Conservation (phyloP, 192 early-diverging fungal species). For the Mortierella antarctica region DNA sequence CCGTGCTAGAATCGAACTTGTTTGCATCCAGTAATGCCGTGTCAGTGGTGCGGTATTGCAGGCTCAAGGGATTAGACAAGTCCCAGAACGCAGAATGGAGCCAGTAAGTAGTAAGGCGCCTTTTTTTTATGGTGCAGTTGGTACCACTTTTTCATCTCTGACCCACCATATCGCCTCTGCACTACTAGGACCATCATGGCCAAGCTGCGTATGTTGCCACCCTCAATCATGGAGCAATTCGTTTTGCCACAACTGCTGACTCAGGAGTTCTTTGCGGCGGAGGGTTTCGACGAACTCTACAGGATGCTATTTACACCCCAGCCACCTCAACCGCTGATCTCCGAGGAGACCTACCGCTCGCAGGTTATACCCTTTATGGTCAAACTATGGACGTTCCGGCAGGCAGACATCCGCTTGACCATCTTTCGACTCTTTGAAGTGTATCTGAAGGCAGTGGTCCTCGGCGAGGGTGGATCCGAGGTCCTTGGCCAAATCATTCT, state of each 20-base stretch:
- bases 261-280: conserved; percentile 52
- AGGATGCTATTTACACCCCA: conserved; percentile 46
- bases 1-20: conserved; percentile 26
- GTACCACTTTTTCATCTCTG: not conserved
- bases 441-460: conserved; percentile 45
- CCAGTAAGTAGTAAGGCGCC: conserved; percentile 13
- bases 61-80: conserved; percentile 50
- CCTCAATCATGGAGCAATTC: conserved; percentile 44
- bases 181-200: conserved; percentile 30
- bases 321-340: conserved; percentile 33
- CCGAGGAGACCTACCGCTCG: conserved; percentile 30
- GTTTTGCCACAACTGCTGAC: conserved; percentile 51
- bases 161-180: not conserved
- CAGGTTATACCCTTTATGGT: conserved; percentile 50
- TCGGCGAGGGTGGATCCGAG: conserved; percentile 50
- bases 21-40: conserved; percentile 39
- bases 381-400: conserved; percentile 48
- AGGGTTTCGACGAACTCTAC: conserved; percentile 47
- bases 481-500: conserved; percentile 44
- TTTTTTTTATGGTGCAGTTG: not conserved
- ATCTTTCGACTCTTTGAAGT: conserved; percentile 49
- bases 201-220: conserved; percentile 35
- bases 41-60: conserved; percentile 41
- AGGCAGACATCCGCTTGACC: conserved; percentile 50
- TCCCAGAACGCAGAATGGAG: conserved; percentile 42